These are phyloP conservation scores for Hordeum pubiflorum DNA, from an alignment of 202 grass and related monocot species.

Conservation along the genomic window DNA sequence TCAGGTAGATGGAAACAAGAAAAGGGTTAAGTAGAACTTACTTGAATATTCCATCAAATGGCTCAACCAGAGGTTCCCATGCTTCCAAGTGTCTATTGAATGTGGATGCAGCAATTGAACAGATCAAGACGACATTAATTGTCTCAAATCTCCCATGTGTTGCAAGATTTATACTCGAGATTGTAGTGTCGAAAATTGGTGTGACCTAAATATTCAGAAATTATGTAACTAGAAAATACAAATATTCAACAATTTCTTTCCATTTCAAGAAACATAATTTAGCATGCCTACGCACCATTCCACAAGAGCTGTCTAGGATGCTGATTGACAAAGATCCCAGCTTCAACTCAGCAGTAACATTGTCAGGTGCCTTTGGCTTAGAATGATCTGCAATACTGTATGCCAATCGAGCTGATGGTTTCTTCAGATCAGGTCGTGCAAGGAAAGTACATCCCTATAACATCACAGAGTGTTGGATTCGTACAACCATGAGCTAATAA, in stretches of 20 bases:
- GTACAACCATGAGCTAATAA: conserved; percentile 14
- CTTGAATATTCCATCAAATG: conserved; percentile 99
- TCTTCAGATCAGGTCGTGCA: conserved; percentile 78
- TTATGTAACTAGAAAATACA: neutral
- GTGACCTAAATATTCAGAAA: conserved; percentile 56
- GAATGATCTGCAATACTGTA: conserved; percentile 75
- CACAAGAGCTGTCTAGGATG: conserved; percentile 78
- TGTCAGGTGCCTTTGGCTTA: conserved; percentile 84
- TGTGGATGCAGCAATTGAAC: conserved; percentile 92
- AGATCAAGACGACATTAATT: conserved; percentile 86
- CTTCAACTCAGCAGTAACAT: conserved; percentile 79
- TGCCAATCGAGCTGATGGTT: conserved; percentile 70
- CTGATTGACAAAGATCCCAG: conserved; percentile 74
- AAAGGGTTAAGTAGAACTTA: conserved; percentile 28
- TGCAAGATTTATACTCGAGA: conserved; percentile 87
- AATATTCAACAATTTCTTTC: neutral
- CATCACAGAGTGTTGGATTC: conserved; percentile 27
- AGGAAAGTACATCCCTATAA: conserved; percentile 87
- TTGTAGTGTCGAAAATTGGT: conserved; percentile 74
- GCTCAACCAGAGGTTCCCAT: conserved; percentile 97
- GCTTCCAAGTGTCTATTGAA: conserved; percentile 93
- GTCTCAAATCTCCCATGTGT: conserved; percentile 87
- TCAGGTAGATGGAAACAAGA: conserved; percentile 1
- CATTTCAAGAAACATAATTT: conserved; percentile 19
- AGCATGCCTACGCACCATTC: conserved; percentile 57